Evolutionary conservation across 345 rosid species (phyloP).

Genomic region (Eucalyptus marginata): DNA sequence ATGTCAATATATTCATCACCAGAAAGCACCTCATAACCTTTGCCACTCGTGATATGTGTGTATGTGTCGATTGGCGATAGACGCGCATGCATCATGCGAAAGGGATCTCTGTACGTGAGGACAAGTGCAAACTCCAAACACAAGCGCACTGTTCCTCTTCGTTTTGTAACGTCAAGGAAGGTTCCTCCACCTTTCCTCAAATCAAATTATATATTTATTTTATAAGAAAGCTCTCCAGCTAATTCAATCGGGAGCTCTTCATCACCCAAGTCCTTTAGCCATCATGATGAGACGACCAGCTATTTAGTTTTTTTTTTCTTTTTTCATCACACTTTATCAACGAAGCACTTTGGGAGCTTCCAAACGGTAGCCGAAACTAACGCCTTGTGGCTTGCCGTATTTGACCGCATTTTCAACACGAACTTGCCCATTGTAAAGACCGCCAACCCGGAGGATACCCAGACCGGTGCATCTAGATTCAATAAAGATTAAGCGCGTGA

Average conservation of each 20-base stretch:
- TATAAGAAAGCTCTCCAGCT: not conserved
- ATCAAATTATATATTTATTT: not conserved
- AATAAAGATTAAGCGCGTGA: not conserved
- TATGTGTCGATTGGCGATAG: not conserved
- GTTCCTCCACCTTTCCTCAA: constrained; percentile 22
- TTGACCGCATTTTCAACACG: not conserved
- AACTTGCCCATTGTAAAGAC: not conserved
- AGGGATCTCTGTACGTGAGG: not conserved
- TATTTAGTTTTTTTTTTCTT: not conserved
- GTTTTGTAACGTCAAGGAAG: constrained; percentile 8
- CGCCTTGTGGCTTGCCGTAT: not conserved
- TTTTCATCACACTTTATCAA: not conserved
- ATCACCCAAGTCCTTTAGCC: not conserved
- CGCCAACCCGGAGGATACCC: not conserved
- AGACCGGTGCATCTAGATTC: not conserved
- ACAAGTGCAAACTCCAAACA: constrained; percentile 16
- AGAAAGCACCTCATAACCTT: not conserved
- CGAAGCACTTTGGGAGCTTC: not conserved
- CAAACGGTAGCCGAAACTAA: not conserved
- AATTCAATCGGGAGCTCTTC: not conserved
- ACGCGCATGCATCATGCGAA: not conserved
- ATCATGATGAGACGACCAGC: not conserved
- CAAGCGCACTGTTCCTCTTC: not conserved
- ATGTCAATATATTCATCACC: not conserved
- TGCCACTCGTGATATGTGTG: not conserved